These are phyloP conservation scores for Collybia nuda DNA, from an alignment of 768 basidiomycete species.

Conservation along the genomic window DNA sequence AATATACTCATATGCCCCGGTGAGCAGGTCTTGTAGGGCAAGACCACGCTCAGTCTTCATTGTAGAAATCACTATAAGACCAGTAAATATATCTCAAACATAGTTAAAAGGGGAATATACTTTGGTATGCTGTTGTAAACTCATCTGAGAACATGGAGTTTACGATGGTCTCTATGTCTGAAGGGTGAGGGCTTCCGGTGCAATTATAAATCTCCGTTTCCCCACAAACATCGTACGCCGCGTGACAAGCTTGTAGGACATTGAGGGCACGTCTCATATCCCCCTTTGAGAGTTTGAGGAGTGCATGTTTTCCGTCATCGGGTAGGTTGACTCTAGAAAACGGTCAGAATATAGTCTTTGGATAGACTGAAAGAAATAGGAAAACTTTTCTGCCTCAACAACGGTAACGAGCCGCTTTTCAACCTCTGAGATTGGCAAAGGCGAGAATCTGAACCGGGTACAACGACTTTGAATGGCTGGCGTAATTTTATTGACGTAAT, in stretches of 20 bases:
- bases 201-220: constrained; percentile 95
- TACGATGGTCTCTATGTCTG: constrained; percentile 91
- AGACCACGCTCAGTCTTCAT: constrained; percentile 92
- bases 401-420: constrained; percentile 79
- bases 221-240: constrained; percentile 86
- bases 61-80: constrained; percentile 69
- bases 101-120: constrained; percentile 36
- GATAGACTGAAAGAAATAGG: background rate
- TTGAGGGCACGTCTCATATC: constrained; percentile 98
- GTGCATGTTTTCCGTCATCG: constrained; percentile 81
- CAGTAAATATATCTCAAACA: background rate
- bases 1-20: constrained; percentile 88
- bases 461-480: constrained; percentile 99
- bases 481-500: constrained; percentile 99
- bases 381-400: constrained; percentile 82
- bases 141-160: constrained; percentile 96
- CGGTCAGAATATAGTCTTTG: background rate
- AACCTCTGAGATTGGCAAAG: constrained; percentile 81
- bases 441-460: constrained; percentile 96
- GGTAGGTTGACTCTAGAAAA: constrained; percentile 77
- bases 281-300: constrained; percentile 92
- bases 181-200: constrained; percentile 94
- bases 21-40: constrained; percentile 91
- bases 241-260: constrained; percentile 96
- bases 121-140: constrained; percentile 87